These are phyloP conservation scores for Trichoderma gracile DNA, from an alignment of 2,329 filamentous ascomycete genomes.

Conservation along the genomic window DNA sequence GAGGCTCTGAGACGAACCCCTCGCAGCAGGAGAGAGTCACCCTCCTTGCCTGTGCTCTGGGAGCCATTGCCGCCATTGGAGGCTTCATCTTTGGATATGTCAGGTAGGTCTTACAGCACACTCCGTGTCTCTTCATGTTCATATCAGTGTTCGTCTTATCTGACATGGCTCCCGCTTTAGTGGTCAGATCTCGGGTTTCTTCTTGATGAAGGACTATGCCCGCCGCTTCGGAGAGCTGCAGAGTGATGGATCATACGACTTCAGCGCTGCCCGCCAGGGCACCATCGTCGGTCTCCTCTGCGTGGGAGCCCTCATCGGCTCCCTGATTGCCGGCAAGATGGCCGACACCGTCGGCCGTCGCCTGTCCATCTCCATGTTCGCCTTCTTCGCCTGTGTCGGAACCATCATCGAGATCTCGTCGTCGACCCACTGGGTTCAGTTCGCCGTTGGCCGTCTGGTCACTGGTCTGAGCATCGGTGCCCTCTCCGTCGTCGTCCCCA, in stretches of 20 bases:
- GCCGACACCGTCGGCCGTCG: slow-evolving; percentile 16
- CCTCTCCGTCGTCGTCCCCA: slow-evolving; percentile 12
- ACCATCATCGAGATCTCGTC: slow-evolving; percentile 16
- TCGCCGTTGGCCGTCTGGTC: slow-evolving; percentile 17
- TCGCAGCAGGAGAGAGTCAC: slow-evolving; percentile 10
- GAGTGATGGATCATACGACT: slow-evolving; percentile 19
- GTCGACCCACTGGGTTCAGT: slow-evolving; percentile 17
- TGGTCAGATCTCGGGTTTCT: slow-evolving; percentile 24
- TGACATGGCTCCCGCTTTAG: neutral
- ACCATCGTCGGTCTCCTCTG: slow-evolving; percentile 16
- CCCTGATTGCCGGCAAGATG: slow-evolving; percentile 18
- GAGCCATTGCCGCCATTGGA: slow-evolving; percentile 17
- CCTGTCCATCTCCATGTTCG: slow-evolving; percentile 16
- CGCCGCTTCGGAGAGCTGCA: slow-evolving; percentile 19
- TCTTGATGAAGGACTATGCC: slow-evolving; percentile 20
- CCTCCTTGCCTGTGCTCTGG: slow-evolving; percentile 14
- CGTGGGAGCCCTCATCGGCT: slow-evolving; percentile 8
- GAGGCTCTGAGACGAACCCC: neutral
- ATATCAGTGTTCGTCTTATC: neutral
- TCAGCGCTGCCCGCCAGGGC: slow-evolving; percentile 16
- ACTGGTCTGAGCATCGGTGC: slow-evolving; percentile 16
- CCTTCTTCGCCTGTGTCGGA: slow-evolving; percentile 18
- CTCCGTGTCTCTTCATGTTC: neutral
- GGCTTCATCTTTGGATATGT: slow-evolving; percentile 23
- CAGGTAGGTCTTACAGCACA: slow-evolving; percentile 2